A percentile compares a stretch with the other conserved stretches of the same genome.
Conservation (phyloP, 2,329 filamentous ascomycete species). For the Bipolaris bicolor region DNA sequence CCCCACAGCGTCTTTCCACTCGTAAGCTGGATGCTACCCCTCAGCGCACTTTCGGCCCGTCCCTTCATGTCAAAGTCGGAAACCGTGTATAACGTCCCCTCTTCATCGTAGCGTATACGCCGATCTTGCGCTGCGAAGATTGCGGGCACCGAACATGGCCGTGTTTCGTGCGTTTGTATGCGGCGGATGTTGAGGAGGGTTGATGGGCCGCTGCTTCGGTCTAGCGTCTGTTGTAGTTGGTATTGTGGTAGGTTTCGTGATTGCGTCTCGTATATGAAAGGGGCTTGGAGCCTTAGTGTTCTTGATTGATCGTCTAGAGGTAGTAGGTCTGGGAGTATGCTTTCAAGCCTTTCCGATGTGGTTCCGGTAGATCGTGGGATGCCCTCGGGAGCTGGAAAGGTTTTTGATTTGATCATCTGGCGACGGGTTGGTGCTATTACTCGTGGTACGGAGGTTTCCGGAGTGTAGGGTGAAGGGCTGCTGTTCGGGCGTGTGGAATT, state of each 20-base stretch:
- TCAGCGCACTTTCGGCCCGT: conserved; percentile 12
- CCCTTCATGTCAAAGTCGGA: conserved; percentile 29
- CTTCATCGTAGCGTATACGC: conserved; percentile 25
- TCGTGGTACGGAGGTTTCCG: not conserved
- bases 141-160: conserved; percentile 17
- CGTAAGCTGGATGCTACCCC: conserved; percentile 21
- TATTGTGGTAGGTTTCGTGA: conserved; percentile 29
- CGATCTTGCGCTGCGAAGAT: conserved; percentile 1
- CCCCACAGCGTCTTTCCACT: conserved; percentile 22
- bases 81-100: conserved; percentile 30
- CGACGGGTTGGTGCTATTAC: not conserved
- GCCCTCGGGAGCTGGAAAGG: not conserved
- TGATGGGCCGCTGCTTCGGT: conserved; percentile 11
- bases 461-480: conserved; percentile 4
- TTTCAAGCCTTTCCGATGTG: not conserved
- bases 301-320: conserved; percentile 21
- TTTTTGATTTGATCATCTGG: not conserved
- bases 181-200: conserved; percentile 30
- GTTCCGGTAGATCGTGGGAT: not conserved
- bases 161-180: conserved; percentile 25
- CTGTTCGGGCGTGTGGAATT: conserved; percentile 2
- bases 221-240: conserved; percentile 28
- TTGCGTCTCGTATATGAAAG: conserved; percentile 28
- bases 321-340: conserved; percentile 21
- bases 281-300: conserved; percentile 21